phyloP scores from a whole-genome alignment of 208 protist species.

The Leishmania guyanensis region DNA sequence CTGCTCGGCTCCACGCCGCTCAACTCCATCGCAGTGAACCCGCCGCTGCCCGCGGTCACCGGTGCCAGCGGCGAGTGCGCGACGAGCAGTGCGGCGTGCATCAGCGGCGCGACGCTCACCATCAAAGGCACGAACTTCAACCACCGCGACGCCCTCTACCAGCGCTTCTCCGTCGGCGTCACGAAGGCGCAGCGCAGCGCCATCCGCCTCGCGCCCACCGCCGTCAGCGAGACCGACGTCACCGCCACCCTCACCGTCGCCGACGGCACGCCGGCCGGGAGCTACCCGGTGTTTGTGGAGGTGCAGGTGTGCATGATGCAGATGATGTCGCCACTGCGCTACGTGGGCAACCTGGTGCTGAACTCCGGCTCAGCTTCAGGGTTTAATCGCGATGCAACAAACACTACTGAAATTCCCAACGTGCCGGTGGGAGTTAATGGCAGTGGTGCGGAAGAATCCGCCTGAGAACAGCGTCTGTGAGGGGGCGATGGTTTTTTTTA shows the following conservation, averaged over 20 bases:
- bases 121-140: conserved; percentile 41
- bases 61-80: conserved; percentile 34
- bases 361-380: neutral
- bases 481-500: neutral
- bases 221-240: conserved; percentile 11
- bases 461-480: neutral
- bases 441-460: no score
- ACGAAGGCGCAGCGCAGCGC: conserved; percentile 19
- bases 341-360: conserved; percentile 30
- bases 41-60: conserved; percentile 31
- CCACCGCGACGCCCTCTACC: conserved; percentile 20
- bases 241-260: conserved; percentile 21
- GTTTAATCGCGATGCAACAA: neutral
- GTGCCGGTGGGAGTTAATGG: no score
- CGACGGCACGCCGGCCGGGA: conserved; percentile 4
- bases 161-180: conserved; percentile 34
- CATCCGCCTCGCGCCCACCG: conserved; percentile 19
- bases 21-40: conserved; percentile 30
- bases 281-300: conserved; percentile 32
- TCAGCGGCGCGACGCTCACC: conserved; percentile 23
- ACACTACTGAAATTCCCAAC: neutral
- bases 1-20: conserved; percentile 32
- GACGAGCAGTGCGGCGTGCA: conserved; percentile 30
- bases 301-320: conserved; percentile 32
- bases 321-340: conserved; percentile 33